Evolutionary conservation across 2,329 filamentous ascomycete species (phyloP), one percentile per base, ranked within the genome.

Genomic region (Parascedosporium putredinis): DNA sequence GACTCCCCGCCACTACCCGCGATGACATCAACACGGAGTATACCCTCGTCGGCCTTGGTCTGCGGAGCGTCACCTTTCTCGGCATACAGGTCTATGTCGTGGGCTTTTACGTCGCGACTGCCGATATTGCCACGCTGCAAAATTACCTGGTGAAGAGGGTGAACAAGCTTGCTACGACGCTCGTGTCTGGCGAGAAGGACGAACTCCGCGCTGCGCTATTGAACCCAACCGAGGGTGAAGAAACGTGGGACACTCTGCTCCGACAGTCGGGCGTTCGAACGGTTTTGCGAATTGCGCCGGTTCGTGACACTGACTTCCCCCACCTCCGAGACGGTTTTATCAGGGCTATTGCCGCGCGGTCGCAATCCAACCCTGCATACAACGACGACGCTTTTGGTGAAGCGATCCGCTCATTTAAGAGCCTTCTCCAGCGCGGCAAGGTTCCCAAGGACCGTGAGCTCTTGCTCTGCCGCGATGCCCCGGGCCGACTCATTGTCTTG

Each of bases 301-400:
- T 88, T n/a, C 77, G 88, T 33, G 89, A 94, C 65, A 98, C 93
- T 16, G 90, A 97, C 66, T 97, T 96, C 66, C 81, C 84, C 56
- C 93, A 98, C 64, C 67, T 98, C 54, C 80, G 91, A 36, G 93
- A 98, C 62, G 93, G 87, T 1, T 94, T 90, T 71, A 87, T 96
- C 52, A 79, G 89, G 5, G 86, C 87, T 20, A 84, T 98, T 55
- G 86, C 86, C 49, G 83, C 79, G 7, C 80, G 85, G 29, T 83
- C 84, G 2, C 74, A 82, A 54, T 43, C 27, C 10, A 40, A 44
- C 9, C 72, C 74, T 20, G 66, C 67, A 1, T 73, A 79, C 62
- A 73, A 78, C 22, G 86, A 91, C 56, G 88, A 93, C 54, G 72
- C 70, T 0, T 97, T 97, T 60, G 86, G 87, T 12, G 64, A 72